A percentile compares a stretch with the other conserved stretches of the same genome.
Evolutionary conservation across 179 eudicot genomes (phyloP).

Genomic region (Heliamphora pulchella): DNA sequence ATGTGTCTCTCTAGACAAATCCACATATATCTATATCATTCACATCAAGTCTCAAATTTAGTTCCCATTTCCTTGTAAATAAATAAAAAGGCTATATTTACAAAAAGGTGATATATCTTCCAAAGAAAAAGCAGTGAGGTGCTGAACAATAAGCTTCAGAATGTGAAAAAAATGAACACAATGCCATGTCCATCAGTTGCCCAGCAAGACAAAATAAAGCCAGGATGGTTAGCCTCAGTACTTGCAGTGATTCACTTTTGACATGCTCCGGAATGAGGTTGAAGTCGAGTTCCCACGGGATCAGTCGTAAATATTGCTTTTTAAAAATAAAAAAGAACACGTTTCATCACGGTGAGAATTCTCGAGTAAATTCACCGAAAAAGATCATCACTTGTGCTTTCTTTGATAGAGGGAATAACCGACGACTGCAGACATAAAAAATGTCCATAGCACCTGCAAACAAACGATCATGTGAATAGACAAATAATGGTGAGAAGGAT

Average conservation of each 20-base stretch:
- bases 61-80: neutral
- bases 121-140: neutral
- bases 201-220: neutral
- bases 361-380: neutral
- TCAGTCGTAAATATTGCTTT: neutral
- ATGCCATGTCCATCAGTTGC: neutral
- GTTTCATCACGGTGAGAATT: neutral
- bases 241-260: neutral
- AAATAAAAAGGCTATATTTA: neutral
- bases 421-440: slow-evolving; percentile 87
- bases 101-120: neutral
- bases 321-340: neutral
- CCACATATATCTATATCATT: too few relatives aligned
- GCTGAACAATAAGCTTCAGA: neutral
- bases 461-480: neutral
- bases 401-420: slow-evolving; percentile 96
- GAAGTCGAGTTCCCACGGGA: neutral
- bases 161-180: neutral
- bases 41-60: neutral
- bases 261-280: neutral
- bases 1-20: too few relatives aligned
- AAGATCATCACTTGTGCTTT: slow-evolving; percentile 35
- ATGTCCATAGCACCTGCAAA: slow-evolving; percentile 89
- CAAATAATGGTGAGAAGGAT: neutral
- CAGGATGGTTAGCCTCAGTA: neutral